Evolutionary conservation across 2,329 filamentous ascomycete genomes (phyloP).

Genomic region (Pezicula carpinea): DNA sequence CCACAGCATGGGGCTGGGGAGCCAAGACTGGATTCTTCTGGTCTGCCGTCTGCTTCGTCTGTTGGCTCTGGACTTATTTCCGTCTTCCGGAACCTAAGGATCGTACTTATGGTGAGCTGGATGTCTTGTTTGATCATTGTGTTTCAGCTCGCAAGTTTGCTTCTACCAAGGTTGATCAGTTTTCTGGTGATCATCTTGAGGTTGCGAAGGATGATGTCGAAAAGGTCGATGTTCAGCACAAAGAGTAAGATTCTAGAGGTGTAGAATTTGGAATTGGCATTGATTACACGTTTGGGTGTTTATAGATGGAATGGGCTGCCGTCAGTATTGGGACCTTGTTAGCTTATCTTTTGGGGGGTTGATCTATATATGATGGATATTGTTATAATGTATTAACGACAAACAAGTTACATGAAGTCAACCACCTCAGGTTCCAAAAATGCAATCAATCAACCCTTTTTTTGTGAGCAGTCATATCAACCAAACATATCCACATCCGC

Average conservation of each 20-base stretch:
- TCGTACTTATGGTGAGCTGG: constrained; percentile 78
- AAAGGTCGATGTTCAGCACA: background rate
- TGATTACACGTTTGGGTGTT: too few species aligned
- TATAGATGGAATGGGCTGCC: too few species aligned
- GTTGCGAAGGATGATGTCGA: background rate
- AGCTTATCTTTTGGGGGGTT: too few species aligned
- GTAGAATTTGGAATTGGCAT: too few species aligned
- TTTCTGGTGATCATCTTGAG: background rate
- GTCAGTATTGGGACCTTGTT: too few species aligned
- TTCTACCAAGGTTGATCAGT: background rate
- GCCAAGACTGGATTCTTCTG: constrained; percentile 87
- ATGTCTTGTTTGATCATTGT: constrained; percentile 72
- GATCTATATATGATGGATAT: background rate
- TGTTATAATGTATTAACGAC: too few species aligned
- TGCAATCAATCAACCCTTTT: too few species aligned
- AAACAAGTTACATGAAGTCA: too few species aligned
- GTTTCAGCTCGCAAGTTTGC: constrained; percentile 36
- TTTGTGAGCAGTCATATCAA: too few species aligned
- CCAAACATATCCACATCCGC: too few species aligned
- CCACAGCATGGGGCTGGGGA: constrained; percentile 76
- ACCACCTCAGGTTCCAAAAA: too few species aligned
- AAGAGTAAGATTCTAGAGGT: background rate
- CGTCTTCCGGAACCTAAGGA: constrained; percentile 75
- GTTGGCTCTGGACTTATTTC: constrained; percentile 77
- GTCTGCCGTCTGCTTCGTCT: constrained; percentile 72